phyloP scores from a whole-genome alignment of 257 asterid species.

The Penstemon davidsonii region DNA sequence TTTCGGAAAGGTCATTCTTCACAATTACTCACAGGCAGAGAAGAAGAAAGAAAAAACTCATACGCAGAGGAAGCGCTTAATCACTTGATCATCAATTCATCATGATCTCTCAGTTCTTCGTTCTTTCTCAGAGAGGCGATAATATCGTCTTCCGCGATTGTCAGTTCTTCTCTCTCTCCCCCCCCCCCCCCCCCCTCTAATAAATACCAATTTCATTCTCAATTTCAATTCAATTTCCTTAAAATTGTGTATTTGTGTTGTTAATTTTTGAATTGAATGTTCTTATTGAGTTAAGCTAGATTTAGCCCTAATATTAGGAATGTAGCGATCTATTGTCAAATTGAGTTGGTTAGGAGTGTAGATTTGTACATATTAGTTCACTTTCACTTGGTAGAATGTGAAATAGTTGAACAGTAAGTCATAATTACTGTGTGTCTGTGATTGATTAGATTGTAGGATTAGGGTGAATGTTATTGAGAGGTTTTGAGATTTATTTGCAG shows the following conservation, averaged over 20 bases:
- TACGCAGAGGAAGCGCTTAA: conserved; percentile 14
- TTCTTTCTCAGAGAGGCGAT: conserved; percentile 98
- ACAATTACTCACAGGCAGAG: too few species aligned
- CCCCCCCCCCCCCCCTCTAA: neutral
- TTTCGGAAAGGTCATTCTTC: too few species aligned
- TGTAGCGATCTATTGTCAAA: conserved; percentile 1
- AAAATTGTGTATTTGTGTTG: conserved; percentile 4
- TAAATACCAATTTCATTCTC: neutral
- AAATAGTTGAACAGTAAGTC: neutral
- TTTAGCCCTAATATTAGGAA: neutral
- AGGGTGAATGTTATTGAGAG: neutral
- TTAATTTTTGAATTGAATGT: conserved; percentile 9
- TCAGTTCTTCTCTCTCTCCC: conserved; percentile 30
- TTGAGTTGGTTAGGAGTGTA: neutral
- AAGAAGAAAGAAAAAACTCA: conserved; percentile 9
- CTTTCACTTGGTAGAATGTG: neutral
- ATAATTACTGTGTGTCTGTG: neutral
- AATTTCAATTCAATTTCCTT: neutral
- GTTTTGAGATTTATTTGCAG: conserved; percentile 35
- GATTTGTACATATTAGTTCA: too few species aligned
- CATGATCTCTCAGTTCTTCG: conserved; percentile 97
- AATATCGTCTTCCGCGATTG: conserved; percentile 98
- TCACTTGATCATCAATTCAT: neutral
- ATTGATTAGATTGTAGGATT: neutral
- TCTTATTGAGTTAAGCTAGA: neutral